phyloP scores from a whole-genome alignment of 2,329 filamentous ascomycete species.

The Penicillium sp. region DNA sequence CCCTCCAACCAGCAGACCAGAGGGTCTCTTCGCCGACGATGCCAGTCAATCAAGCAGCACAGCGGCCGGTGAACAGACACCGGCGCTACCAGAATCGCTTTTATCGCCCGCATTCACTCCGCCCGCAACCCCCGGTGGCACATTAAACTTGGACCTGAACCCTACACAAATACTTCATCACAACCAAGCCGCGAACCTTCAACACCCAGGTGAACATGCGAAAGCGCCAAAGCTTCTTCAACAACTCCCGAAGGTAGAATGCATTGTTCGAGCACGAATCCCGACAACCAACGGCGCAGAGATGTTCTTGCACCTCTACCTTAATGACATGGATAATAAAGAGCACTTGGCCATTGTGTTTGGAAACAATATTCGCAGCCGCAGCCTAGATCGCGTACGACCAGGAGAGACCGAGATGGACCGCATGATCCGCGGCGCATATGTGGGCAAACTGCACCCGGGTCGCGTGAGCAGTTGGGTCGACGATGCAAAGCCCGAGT shows the following conservation, averaged over 20 bases:
- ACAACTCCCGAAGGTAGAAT: constrained; percentile 80
- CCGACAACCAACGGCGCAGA: constrained; percentile 88
- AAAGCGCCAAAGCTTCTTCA: constrained; percentile 72
- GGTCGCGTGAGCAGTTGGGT: constrained; percentile 76
- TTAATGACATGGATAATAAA: constrained; percentile 89
- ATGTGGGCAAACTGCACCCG: constrained; percentile 82
- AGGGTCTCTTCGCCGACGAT: constrained; percentile 19
- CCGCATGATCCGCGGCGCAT: constrained; percentile 91
- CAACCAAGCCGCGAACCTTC: constrained; percentile 27
- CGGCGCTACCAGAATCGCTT: constrained; percentile 53
- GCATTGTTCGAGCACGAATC: constrained; percentile 90
- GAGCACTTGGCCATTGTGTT: constrained; percentile 98
- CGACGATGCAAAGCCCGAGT: constrained; percentile 39
- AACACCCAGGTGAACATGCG: constrained; percentile 32
- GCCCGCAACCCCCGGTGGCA: constrained; percentile 45
- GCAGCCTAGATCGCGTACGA: constrained; percentile 52
- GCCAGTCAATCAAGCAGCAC: constrained; percentile 18
- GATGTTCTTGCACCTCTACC: constrained; percentile 96
- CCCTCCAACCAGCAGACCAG: constrained; percentile 10
- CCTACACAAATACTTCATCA: constrained; percentile 31
- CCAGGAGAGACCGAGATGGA: constrained; percentile 53
- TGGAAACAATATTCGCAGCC: constrained; percentile 76
- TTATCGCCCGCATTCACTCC: constrained; percentile 55
- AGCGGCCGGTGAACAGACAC: constrained; percentile 38
- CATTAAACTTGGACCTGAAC: constrained; percentile 27